Evolutionary conservation across 2,329 filamentous ascomycete genomes (phyloP).

Genomic region (Penicillium hesseltinei): DNA sequence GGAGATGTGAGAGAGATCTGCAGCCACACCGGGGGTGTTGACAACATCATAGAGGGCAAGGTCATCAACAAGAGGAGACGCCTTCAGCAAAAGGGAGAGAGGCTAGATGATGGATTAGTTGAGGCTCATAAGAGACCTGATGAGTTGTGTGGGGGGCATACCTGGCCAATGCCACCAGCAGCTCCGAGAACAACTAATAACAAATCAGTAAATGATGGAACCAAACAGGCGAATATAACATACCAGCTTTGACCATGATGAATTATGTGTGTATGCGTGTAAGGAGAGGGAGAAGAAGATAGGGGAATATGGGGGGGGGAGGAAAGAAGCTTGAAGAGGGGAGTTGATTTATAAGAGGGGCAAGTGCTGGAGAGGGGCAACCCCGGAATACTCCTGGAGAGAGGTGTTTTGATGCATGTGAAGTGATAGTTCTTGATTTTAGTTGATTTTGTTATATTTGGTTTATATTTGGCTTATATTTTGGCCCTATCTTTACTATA

Average conservation of each 20-base stretch:
- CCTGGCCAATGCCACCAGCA: conserved; percentile 97
- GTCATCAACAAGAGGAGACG: conserved; percentile 81
- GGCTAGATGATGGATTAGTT: conserved; percentile 57
- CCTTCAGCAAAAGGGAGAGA: conserved; percentile 93
- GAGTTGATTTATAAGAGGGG: conserved; percentile 15
- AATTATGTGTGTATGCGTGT: conserved; percentile 3
- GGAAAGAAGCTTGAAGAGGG: conserved; percentile 8
- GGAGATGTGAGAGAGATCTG: conserved; percentile 97
- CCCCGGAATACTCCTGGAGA: conserved; percentile 9
- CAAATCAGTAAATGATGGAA: conserved; percentile 18
- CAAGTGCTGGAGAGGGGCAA: conserved; percentile 15
- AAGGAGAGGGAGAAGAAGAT: background rate
- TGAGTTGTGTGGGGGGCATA: conserved; percentile 48
- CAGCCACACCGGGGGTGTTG: conserved; percentile 93
- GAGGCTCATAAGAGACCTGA: background rate
- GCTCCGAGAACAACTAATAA: conserved; percentile 78
- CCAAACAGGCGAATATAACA: conserved; percentile 4
- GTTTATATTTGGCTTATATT: too few species aligned
- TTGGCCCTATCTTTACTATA: background rate
- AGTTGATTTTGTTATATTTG: too few species aligned
- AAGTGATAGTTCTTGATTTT: too few species aligned
- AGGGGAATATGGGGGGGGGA: conserved; percentile 1
- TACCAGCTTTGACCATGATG: conserved; percentile 52
- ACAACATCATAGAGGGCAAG: conserved; percentile 99
- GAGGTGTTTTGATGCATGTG: too few species aligned